Percentiles rank a stretch among this genome's conserved stretches.
These are phyloP conservation scores for Vitis hybrid DNA, from an alignment of 177 flowering plant species.

Conservation along the genomic window DNA sequence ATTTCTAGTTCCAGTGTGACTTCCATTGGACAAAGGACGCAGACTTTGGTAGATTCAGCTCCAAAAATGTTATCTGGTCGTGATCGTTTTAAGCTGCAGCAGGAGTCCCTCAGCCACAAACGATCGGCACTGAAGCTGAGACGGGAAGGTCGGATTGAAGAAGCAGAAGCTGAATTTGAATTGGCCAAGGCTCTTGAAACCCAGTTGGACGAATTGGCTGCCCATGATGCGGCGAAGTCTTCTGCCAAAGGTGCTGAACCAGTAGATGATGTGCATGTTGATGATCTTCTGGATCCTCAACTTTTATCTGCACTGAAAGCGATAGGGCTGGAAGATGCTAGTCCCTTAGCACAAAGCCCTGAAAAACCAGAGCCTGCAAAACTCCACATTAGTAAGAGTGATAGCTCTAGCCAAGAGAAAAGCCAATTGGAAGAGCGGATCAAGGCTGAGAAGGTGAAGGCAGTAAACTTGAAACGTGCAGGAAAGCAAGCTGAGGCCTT, in stretches of 20 bases:
- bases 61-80: constrained; percentile 60
- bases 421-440: constrained; percentile 63
- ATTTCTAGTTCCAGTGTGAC: constrained; percentile 21
- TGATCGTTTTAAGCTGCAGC: constrained; percentile 89
- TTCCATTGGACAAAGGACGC: constrained; percentile 28
- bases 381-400: constrained; percentile 15
- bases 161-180: constrained; percentile 86
- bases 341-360: constrained; percentile 18
- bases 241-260: constrained; percentile 23
- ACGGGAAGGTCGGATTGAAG: constrained; percentile 75
- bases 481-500: constrained; percentile 91
- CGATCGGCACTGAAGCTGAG: constrained; percentile 82
- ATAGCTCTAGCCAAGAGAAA: constrained; percentile 41
- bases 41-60: constrained; percentile 23
- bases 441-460: constrained; percentile 84
- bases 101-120: constrained; percentile 84
- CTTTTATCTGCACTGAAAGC: constrained; percentile 78
- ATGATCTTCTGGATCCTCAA: constrained; percentile 91
- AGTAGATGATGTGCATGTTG: constrained; percentile 53
- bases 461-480: constrained; percentile 74
- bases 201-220: constrained; percentile 59
- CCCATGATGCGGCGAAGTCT: constrained; percentile 24
- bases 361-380: constrained; percentile 33
- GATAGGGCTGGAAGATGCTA: constrained; percentile 56
- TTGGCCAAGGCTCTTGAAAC: constrained; percentile 79